Conservation (phyloP, 2,329 filamentous ascomycete genomes). For the Sordariomycetes sp. region DNA sequence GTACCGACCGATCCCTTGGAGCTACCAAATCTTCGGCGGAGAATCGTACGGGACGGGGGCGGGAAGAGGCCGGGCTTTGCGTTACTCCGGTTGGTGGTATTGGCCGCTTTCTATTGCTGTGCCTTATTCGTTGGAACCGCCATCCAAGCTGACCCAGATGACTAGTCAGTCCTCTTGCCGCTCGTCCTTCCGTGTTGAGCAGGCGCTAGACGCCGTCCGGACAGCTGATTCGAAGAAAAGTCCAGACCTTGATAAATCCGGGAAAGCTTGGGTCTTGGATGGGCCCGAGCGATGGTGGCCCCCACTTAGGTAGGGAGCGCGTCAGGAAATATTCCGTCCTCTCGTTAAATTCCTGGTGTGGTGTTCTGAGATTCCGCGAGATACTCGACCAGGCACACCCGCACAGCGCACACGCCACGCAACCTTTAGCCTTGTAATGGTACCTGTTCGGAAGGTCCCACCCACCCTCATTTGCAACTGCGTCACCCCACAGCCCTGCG, state of each 20-base stretch:
- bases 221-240: no score
- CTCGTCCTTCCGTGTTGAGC: no score
- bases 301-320: neutral
- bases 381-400: neutral
- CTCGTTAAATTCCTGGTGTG: neutral
- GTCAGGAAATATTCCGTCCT: neutral
- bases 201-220: no score
- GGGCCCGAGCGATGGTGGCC: no score
- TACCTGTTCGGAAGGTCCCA: neutral
- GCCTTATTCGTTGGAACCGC: no score
- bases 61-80: neutral
- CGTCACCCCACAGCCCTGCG: neutral
- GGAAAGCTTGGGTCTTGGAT: no score
- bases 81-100: no score
- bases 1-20: neutral
- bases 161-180: no score
- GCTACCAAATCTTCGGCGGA: neutral
- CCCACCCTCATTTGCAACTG: neutral
- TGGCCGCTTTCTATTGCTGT: no score
- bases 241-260: no score
- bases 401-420: neutral
- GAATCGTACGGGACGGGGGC: neutral
- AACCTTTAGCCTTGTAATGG: neutral
- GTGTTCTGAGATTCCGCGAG: neutral
- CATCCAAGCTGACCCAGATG: no score